phyloP scores from a whole-genome alignment of 371 early-diverging fungal genomes.

The Lichtheimia corymbifera region DNA sequence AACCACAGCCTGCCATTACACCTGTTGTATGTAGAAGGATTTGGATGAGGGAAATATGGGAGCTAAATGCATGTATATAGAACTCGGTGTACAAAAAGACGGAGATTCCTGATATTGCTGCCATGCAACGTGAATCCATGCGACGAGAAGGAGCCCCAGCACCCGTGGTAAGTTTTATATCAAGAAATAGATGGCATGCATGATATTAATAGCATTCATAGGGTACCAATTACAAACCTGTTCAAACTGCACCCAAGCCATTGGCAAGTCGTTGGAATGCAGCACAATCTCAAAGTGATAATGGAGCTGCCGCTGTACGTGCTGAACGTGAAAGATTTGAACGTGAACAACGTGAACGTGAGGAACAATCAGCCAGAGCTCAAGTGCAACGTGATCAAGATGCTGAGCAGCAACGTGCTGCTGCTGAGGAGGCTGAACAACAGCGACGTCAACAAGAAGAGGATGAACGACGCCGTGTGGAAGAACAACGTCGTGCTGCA shows the following conservation, averaged over 20 bases:
- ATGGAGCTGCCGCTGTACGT: constrained; percentile 41
- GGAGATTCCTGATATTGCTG: constrained; percentile 64
- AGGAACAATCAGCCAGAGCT: constrained; percentile 30
- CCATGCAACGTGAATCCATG: constrained; percentile 62
- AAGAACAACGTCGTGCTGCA: constrained; percentile 6
- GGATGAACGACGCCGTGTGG: constrained; percentile 16
- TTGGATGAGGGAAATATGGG: too few species aligned
- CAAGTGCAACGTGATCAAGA: constrained; percentile 16
- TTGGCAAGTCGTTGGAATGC: constrained; percentile 43
- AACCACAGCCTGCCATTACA: constrained; percentile 39
- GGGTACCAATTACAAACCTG: constrained; percentile 48
- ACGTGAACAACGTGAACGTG: constrained; percentile 58
- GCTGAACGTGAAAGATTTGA: constrained; percentile 52
- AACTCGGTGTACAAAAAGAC: constrained; percentile 67
- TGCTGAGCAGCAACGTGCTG: constrained; percentile 22
- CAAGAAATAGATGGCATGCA: neutral
- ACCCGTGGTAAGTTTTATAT: constrained; percentile 28
- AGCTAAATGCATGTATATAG: constrained; percentile 20
- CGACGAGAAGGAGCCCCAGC: constrained; percentile 56
- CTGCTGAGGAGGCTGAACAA: constrained; percentile 36
- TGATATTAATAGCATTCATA: neutral
- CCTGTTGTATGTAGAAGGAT: constrained; percentile 48
- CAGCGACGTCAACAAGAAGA: constrained; percentile 31
- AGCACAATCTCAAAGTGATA: constrained; percentile 19
- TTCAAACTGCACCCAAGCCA: constrained; percentile 48